Conservation (phyloP, 805 yeast species). For the Groenewaldozyma tartarivorans region DNA sequence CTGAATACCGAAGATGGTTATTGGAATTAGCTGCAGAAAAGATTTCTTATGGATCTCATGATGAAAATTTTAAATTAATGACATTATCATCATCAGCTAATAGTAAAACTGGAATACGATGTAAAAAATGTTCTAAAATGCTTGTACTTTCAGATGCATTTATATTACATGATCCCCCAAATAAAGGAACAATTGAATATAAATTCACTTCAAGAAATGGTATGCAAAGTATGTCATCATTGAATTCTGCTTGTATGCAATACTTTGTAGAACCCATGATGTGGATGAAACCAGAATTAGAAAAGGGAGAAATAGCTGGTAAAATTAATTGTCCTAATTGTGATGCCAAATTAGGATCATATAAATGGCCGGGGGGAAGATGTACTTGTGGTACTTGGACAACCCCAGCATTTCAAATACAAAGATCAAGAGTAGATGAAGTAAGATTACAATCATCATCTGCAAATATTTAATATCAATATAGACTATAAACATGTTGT, state of each 20-base stretch:
- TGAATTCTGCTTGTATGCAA: constrained; percentile 54
- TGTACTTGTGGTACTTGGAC: constrained; percentile 97
- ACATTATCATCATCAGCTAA: constrained; percentile 1
- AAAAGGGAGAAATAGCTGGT: constrained; percentile 73
- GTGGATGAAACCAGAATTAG: constrained; percentile 85
- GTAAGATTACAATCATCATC: constrained; percentile 18
- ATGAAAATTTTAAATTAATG: not conserved
- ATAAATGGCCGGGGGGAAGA: constrained; percentile 88
- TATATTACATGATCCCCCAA: constrained; percentile 57
- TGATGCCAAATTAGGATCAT: constrained; percentile 76
- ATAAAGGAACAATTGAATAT: constrained; percentile 8
- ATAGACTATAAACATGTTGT: not conserved
- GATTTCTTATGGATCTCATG: constrained; percentile 1
- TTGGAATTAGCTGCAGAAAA: constrained; percentile 24
- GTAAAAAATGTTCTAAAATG: constrained; percentile 71
- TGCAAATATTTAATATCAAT: not conserved
- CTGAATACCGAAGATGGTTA: constrained; percentile 33
- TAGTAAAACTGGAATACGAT: constrained; percentile 36
- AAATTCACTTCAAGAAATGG: constrained; percentile 16
- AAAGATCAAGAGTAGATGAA: constrained; percentile 71
- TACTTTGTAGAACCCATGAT: constrained; percentile 77
- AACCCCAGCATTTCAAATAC: constrained; percentile 80
- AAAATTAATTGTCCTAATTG: constrained; percentile 81
- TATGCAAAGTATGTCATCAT: constrained; percentile 12
- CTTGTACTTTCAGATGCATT: constrained; percentile 57